Evolutionary conservation across 495 filamentous ascomycete species (phyloP).

Genomic region (Letharia lupina): DNA sequence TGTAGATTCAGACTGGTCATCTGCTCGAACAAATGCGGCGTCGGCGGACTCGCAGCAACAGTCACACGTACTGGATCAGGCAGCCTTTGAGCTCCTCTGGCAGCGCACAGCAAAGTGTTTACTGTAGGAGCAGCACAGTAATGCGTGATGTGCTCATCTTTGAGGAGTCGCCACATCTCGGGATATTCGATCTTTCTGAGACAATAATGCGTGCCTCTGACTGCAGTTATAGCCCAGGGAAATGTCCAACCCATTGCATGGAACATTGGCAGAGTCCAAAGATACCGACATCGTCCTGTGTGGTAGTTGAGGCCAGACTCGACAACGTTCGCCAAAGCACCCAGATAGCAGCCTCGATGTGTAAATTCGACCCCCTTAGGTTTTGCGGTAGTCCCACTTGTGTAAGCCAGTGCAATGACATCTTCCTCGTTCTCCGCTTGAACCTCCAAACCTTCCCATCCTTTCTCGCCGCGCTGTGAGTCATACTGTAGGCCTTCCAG

Average conservation of each 20-base stretch:
- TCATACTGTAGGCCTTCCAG: slow-evolving; percentile 72
- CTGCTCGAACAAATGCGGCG: slow-evolving; percentile 78
- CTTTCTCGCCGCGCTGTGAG: slow-evolving; percentile 46
- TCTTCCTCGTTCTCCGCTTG: slow-evolving; percentile 67
- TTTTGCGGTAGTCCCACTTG: slow-evolving; percentile 81
- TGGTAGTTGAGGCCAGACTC: slow-evolving; percentile 75
- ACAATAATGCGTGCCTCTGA: slow-evolving; percentile 89
- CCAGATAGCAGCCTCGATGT: slow-evolving; percentile 79
- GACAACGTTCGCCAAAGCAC: slow-evolving; percentile 73
- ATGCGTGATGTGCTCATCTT: slow-evolving; percentile 78
- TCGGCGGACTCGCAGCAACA: slow-evolving; percentile 86
- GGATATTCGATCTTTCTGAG: slow-evolving; percentile 91
- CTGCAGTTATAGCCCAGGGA: slow-evolving; percentile 83
- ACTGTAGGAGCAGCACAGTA: slow-evolving; percentile 96
- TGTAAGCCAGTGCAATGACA: slow-evolving; percentile 80
- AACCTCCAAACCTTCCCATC: slow-evolving; percentile 68
- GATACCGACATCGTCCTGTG: slow-evolving; percentile 61
- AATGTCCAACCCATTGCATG: slow-evolving; percentile 89
- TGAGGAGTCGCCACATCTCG: slow-evolving; percentile 80
- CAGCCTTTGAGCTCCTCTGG: slow-evolving; percentile 59
- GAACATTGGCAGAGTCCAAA: slow-evolving; percentile 96
- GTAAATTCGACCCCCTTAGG: slow-evolving; percentile 95
- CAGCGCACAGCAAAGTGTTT: slow-evolving; percentile 82
- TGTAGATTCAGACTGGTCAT: slow-evolving; percentile 83
- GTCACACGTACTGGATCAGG: slow-evolving; percentile 72